Evolutionary conservation across 352 stramenopile genomes (phyloP), one percentile per base, ranked within the genome.

Genomic region (Phytopythium ostracodes): DNA sequence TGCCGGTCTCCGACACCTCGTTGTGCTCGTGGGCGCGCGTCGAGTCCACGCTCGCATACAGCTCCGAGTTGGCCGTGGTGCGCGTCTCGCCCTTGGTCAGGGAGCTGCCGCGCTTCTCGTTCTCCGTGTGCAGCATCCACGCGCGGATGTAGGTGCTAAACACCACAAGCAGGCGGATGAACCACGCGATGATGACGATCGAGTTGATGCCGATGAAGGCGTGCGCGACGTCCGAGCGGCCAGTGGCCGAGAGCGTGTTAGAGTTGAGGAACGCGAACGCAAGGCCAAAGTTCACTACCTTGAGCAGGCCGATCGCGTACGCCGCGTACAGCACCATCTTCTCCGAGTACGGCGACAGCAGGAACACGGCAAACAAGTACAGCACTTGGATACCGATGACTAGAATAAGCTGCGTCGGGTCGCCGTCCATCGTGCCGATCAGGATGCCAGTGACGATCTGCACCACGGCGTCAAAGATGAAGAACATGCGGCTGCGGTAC

Each of bases 161-260:
- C 20, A 89, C 71, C 36, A 85, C 70, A 6, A 89, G 63, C 36
- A 81, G 75, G 36, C 79, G 79, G 27, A 87, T 60, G 29, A 88
- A 88, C 76, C 75, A 88, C 8, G 68, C 54, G 22, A 85, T 40
- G 46, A 88, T 80, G 31, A 88, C 60, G 52, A 87, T 77, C 46
- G 75, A 70, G 69, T 90, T 90, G 67, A 90, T 71, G 20, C 61
- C 76, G 29, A 90, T 87, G 62, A 83, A 88, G 24, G 67, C 75
- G 43, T 88, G 68, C 2, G 78, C 81, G 15, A 86, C 64, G 17
- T 31, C 61, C 31, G 71, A 72, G 18, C 76, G 70, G 0, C 57
- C 69, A 9, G 67, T 71, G 18, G 70, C 56, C 17, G 77, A 72
- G 70, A 87, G 76, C 14, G 63, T 62, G 54, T 81, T 77, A 25